Evolutionary conservation across 2,329 filamentous ascomycete species (phyloP).

Genomic region (Blumeria hordei): DNA sequence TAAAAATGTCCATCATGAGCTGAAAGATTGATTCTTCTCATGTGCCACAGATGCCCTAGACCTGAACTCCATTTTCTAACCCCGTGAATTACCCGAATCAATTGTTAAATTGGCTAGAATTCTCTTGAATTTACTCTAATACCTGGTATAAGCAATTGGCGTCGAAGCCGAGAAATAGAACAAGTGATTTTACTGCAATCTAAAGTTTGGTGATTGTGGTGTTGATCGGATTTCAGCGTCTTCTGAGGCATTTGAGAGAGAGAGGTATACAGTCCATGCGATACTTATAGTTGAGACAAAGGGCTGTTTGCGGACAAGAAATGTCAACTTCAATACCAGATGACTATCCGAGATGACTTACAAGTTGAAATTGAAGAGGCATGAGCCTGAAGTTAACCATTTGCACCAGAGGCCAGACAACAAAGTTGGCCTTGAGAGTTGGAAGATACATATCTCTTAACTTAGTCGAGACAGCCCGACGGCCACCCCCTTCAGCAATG

Average conservation of each 20-base stretch:
- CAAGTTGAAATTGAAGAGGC: constrained; percentile 88
- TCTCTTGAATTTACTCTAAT: no score
- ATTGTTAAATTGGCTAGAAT: no score
- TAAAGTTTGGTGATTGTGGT: constrained; percentile 14
- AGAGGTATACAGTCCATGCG: constrained; percentile 92
- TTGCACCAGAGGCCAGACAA: constrained; percentile 89
- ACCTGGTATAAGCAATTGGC: no score
- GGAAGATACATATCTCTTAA: constrained; percentile 84
- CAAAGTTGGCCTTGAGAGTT: constrained; percentile 82
- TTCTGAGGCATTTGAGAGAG: constrained; percentile 68
- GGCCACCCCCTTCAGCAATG: constrained; percentile 72
- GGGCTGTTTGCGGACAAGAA: constrained; percentile 28
- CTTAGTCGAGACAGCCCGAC: constrained; percentile 56
- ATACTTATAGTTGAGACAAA: constrained; percentile 94
- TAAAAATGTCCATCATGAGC: no score
- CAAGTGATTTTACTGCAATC: constrained; percentile 9
- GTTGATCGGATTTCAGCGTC: constrained; percentile 14
- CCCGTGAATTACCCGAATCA: no score
- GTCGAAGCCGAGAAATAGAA: no score
- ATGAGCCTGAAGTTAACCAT: constrained; percentile 90
- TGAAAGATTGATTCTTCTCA: no score
- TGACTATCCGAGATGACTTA: constrained; percentile 24
- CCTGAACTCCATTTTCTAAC: no score
- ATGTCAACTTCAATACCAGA: no score
- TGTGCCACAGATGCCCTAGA: no score